A percentile compares a stretch with the other conserved stretches of the same genome.
Evolutionary conservation across 108 stramenopile genomes (phyloP).

Genomic region (Stephanodiscus minutulus): DNA sequence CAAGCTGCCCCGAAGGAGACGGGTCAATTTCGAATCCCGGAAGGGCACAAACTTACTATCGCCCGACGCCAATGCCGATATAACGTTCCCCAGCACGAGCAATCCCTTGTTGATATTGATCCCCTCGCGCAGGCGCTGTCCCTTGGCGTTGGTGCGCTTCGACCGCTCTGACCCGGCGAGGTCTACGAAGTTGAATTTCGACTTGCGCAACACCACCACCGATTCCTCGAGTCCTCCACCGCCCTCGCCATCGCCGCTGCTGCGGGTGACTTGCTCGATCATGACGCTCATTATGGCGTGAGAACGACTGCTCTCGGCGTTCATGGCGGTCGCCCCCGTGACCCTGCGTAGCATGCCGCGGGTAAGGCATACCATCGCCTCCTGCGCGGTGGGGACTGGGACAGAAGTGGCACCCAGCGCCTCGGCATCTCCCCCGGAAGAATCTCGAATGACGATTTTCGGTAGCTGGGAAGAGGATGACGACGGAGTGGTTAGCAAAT

Average conservation of each 20-base stretch:
- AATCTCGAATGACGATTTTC: conserved; percentile 76
- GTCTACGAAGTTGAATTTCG: conserved; percentile 88
- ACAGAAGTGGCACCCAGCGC: conserved; percentile 86
- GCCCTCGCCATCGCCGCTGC: conserved; percentile 12
- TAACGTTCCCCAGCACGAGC: conserved; percentile 96
- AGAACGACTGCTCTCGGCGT: conserved; percentile 73
- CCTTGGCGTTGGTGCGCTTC: conserved; percentile 78
- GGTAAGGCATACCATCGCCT: conserved; percentile 82
- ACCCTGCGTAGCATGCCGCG: conserved; percentile 84
- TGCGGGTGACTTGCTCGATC: conserved; percentile 68
- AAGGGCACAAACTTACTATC: conserved; percentile 91
- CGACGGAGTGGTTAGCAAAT: conserved; percentile 69
- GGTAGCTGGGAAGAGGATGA: conserved; percentile 8
- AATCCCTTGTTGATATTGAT: conserved; percentile 97
- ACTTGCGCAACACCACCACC: conserved; percentile 15
- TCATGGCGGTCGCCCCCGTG: conserved; percentile 93
- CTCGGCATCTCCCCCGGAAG: conserved; percentile 72
- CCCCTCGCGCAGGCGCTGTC: conserved; percentile 91
- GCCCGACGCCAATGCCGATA: conserved; percentile 89
- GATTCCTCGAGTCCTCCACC: not conserved
- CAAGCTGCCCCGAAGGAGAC: conserved; percentile 86
- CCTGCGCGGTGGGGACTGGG: conserved; percentile 73
- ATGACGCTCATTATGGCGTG: conserved; percentile 91
- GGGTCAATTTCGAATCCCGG: conserved; percentile 93
- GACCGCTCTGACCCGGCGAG: conserved; percentile 92